phyloP scores from a whole-genome alignment of 305 asterid species.

The Solanum aculeatissimum region DNA sequence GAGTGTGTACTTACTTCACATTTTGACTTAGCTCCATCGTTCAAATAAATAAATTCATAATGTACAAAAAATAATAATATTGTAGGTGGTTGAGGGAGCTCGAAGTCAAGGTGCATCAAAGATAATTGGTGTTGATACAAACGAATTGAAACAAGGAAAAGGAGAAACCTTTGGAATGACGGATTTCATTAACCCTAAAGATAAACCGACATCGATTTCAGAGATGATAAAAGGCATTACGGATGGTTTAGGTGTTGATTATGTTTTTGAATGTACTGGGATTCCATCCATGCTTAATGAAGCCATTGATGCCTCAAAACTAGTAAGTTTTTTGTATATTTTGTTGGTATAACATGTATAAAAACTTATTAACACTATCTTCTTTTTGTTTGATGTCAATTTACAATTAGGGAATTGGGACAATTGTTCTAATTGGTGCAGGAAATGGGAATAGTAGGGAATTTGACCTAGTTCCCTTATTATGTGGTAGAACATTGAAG shows the following conservation, averaged over 20 bases:
- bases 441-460: conserved; percentile 26
- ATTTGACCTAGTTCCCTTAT: conserved; percentile 27
- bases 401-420: conserved; percentile 33
- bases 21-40: not conserved
- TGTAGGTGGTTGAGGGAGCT: conserved; percentile 60
- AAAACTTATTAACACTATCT: not conserved
- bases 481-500: conserved; percentile 35
- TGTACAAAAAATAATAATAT: not conserved
- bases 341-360: not conserved
- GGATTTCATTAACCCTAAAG: conserved; percentile 59
- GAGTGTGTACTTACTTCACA: conserved; percentile 23
- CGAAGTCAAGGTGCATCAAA: conserved; percentile 40
- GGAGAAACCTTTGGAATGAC: conserved; percentile 60
- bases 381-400: not conserved
- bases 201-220: conserved; percentile 30
- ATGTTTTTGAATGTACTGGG: conserved; percentile 65
- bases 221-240: conserved; percentile 50
- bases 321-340: conserved; percentile 15
- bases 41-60: not conserved
- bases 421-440: conserved; percentile 41
- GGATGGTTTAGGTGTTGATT: conserved; percentile 62
- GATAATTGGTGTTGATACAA: conserved; percentile 57
- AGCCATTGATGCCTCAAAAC: conserved; percentile 61
- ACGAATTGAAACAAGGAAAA: conserved; percentile 37
- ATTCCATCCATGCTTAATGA: conserved; percentile 49